A percentile compares a stretch with the other conserved stretches of the same genome.
These are phyloP conservation scores for Colletotrichum navitas DNA, from an alignment of 2,329 filamentous ascomycete genomes.

Conservation along the genomic window DNA sequence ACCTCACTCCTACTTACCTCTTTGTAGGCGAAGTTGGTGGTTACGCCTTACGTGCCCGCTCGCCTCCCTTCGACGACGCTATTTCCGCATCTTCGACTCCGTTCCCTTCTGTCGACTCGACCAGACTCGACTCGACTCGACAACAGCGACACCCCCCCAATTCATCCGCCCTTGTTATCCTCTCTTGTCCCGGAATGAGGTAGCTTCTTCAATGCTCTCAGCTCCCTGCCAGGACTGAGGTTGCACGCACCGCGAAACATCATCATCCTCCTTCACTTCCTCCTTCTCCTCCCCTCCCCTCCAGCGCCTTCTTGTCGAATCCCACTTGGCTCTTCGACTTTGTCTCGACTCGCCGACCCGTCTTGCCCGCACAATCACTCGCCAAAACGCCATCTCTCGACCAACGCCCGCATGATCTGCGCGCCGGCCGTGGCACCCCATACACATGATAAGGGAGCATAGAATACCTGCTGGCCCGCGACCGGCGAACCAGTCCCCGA, in stretches of 20 bases:
- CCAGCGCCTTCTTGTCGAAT: constrained; percentile 19
- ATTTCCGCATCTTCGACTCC: constrained; percentile 30
- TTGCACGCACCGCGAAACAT: constrained; percentile 39
- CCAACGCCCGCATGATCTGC: constrained; percentile 41
- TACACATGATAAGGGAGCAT: constrained; percentile 65
- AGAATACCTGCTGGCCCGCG: constrained; percentile 70
- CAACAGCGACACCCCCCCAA: constrained; percentile 9
- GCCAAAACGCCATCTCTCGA: constrained; percentile 18
- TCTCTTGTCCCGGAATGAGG: constrained; percentile 64
- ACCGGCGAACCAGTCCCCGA: constrained; percentile 69
- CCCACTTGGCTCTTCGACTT: not conserved
- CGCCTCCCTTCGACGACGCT: constrained; percentile 29
- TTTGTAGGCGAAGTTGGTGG: constrained; percentile 29
- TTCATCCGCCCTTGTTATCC: constrained; percentile 20
- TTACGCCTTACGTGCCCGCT: constrained; percentile 29
- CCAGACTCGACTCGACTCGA: not conserved
- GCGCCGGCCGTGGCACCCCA: constrained; percentile 36
- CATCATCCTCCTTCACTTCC: constrained; percentile 5
- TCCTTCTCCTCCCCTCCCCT: not conserved
- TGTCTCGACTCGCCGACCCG: constrained; percentile 28
- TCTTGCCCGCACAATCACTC: constrained; percentile 30
- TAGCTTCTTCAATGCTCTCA: constrained; percentile 68
- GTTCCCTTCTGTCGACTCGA: constrained; percentile 13
- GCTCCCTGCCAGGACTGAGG: constrained; percentile 72
- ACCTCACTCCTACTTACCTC: constrained; percentile 36